These are phyloP conservation scores for Apiospora phragmitis DNA, from an alignment of 2,329 filamentous ascomycete genomes.

Conservation along the genomic window DNA sequence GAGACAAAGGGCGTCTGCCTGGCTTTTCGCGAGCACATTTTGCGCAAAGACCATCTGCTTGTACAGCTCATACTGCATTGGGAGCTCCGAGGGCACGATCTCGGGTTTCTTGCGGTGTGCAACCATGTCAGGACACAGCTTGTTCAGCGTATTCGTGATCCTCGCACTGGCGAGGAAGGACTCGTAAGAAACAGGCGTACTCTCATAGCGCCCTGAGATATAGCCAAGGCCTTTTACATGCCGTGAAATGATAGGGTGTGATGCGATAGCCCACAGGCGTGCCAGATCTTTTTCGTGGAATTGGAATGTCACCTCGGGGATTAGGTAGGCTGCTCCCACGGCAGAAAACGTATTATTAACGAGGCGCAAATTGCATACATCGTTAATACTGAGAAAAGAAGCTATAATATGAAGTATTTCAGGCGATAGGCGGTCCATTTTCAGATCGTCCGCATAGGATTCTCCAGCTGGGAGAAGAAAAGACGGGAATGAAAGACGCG, in stretches of 20 bases:
- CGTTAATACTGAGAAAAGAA: slow-evolving; percentile 9
- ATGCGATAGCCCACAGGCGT: slow-evolving; percentile 12
- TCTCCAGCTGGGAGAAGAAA: not conserved
- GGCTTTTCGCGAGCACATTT: not conserved
- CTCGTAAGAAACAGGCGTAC: not conserved
- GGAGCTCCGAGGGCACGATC: not conserved
- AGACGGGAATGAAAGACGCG: too few species aligned
- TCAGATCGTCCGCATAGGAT: not conserved
- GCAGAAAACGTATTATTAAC: slow-evolving; percentile 9
- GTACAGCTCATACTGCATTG: not conserved
- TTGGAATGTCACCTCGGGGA: slow-evolving; percentile 30
- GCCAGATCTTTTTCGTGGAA: slow-evolving; percentile 18
- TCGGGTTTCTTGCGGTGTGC: not conserved
- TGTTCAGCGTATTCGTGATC: not conserved
- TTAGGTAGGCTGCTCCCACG: slow-evolving; percentile 34
- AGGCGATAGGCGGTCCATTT: slow-evolving; percentile 15
- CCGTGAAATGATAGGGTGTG: slow-evolving; percentile 1
- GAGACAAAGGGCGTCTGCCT: not conserved
- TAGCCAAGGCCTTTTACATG: slow-evolving; percentile 14
- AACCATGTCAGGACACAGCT: not conserved
- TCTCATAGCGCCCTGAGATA: not conserved
- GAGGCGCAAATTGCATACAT: slow-evolving; percentile 11
- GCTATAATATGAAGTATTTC: slow-evolving; percentile 16
- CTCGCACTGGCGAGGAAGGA: not conserved
- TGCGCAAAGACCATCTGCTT: not conserved